Conservation (phyloP, 495 filamentous ascomycete species). For the Thozetella sp. region DNA sequence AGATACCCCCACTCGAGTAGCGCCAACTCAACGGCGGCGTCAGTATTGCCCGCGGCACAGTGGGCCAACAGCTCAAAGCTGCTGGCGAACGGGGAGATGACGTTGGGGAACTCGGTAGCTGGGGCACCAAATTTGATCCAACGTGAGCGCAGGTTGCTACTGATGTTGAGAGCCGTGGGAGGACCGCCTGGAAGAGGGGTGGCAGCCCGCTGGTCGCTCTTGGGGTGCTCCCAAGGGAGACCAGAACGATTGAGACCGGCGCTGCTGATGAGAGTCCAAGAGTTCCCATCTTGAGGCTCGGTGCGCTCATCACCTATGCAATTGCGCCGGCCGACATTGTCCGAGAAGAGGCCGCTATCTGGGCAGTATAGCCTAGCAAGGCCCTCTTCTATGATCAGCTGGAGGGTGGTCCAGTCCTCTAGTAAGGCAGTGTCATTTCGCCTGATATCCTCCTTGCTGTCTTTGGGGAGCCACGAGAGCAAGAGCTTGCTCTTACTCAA, state of each 20-base stretch:
- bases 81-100: slow-evolving; percentile 63
- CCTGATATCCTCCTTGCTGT: not conserved
- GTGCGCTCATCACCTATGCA: slow-evolving; percentile 22
- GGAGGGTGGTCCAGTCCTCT: slow-evolving; percentile 12
- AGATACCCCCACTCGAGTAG: slow-evolving; percentile 63
- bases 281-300: slow-evolving; percentile 52
- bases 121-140: slow-evolving; percentile 64
- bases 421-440: not conserved
- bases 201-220: not conserved
- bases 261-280: slow-evolving; percentile 36
- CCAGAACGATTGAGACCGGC: slow-evolving; percentile 12
- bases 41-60: slow-evolving; percentile 41
- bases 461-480: slow-evolving; percentile 20
- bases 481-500: slow-evolving; percentile 32
- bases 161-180: slow-evolving; percentile 27
- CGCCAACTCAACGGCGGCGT: slow-evolving; percentile 57
- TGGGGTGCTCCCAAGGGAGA: slow-evolving; percentile 6
- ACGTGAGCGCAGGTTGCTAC: slow-evolving; percentile 44
- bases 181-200: slow-evolving; percentile 1
- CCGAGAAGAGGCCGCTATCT: slow-evolving; percentile 24
- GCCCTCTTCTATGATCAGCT: slow-evolving; percentile 15
- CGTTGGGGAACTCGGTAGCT: slow-evolving; percentile 57
- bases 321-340: slow-evolving; percentile 26
- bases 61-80: slow-evolving; percentile 65
- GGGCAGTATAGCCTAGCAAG: slow-evolving; percentile 29